Evolutionary conservation across 495 filamentous ascomycete species (phyloP).

Genomic region (Penicillium diatomitis): DNA sequence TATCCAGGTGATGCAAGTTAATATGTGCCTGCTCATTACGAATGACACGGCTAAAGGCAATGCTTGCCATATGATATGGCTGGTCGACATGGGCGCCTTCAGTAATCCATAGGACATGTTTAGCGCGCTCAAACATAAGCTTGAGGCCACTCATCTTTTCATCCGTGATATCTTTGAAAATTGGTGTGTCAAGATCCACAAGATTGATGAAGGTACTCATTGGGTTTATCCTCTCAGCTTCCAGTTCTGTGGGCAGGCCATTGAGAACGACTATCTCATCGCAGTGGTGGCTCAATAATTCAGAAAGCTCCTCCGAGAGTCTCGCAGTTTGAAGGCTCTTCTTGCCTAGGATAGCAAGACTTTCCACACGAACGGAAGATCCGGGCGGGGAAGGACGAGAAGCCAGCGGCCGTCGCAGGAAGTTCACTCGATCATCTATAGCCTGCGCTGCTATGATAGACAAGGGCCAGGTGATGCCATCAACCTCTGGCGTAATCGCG

Average conservation of each 20-base stretch:
- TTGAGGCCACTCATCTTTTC: conserved; percentile 6
- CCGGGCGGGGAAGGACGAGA: background rate
- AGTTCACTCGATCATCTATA: conserved; percentile 22
- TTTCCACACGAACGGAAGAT: background rate
- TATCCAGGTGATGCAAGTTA: conserved; percentile 19
- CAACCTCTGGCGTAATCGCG: conserved; percentile 3
- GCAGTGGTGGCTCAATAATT: background rate
- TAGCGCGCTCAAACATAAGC: conserved; percentile 15
- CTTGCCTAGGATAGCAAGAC: background rate
- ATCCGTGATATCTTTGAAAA: conserved; percentile 31
- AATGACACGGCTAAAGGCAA: conserved; percentile 25
- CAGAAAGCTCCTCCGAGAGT: background rate
- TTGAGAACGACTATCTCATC: background rate
- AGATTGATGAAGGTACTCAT: conserved; percentile 23
- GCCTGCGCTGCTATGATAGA: conserved; percentile 35
- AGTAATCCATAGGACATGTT: conserved; percentile 31
- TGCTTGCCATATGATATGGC: conserved; percentile 21
- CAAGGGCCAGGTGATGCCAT: conserved; percentile 6
- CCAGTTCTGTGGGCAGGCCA: background rate
- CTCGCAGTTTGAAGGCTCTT: background rate
- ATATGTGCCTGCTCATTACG: conserved; percentile 15
- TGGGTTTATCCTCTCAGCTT: background rate
- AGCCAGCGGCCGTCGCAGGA: conserved; percentile 11
- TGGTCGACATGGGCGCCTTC: conserved; percentile 12
- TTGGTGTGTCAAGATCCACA: conserved; percentile 31